phyloP scores from a whole-genome alignment of 164 flowering plant genomes.

The Stephania cephalantha region DNA sequence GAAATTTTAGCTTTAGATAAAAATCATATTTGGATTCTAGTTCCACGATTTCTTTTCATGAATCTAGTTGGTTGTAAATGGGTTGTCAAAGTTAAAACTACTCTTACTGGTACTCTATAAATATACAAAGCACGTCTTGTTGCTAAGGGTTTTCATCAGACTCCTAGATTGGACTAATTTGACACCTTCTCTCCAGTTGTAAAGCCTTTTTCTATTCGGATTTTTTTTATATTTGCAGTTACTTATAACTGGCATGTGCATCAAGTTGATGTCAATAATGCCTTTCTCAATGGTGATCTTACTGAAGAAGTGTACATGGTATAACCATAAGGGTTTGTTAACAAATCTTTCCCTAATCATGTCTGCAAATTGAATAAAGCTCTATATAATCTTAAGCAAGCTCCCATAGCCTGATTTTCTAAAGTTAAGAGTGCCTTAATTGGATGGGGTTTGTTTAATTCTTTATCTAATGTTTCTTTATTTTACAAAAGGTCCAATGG shows the following conservation, averaged over 20 bases:
- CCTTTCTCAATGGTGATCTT: no score
- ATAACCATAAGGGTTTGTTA: no score
- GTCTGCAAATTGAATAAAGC: background rate
- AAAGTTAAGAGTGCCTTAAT: background rate
- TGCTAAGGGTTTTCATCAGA: background rate
- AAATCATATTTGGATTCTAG: background rate
- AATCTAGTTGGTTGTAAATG: background rate
- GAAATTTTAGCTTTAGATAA: background rate
- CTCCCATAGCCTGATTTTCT: background rate
- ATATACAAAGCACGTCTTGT: background rate
- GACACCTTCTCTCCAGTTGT: background rate
- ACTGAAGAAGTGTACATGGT: no score
- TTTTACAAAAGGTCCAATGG: background rate
- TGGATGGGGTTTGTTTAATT: background rate
- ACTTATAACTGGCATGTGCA: background rate
- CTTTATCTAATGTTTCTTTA: background rate
- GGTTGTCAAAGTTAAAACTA: background rate
- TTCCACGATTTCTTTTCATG: background rate
- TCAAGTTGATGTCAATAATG: background rate
- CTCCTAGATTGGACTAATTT: background rate
- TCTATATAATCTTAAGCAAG: background rate
- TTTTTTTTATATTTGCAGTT: background rate
- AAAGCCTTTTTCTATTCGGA: background rate
- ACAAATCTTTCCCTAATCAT: background rate
- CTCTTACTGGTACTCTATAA: background rate